phyloP scores from a whole-genome alignment of 2,329 filamentous ascomycete species.

The Knufia petricola region DNA sequence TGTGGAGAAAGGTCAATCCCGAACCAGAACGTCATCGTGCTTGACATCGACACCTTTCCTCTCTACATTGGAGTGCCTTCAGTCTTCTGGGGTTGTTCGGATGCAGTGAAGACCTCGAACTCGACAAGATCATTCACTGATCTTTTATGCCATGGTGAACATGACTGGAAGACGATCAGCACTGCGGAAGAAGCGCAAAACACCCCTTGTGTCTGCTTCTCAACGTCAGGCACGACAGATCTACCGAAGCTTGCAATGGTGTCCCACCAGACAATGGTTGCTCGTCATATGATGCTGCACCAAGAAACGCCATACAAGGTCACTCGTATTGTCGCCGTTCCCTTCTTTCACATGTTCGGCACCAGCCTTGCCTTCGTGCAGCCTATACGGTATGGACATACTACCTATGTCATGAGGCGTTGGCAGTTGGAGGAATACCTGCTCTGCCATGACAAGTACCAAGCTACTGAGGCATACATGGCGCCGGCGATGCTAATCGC shows the following conservation, averaged over 20 bases:
- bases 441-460: constrained; percentile 7
- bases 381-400: constrained; percentile 33
- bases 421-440: constrained; percentile 26
- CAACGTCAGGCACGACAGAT: constrained; percentile 51
- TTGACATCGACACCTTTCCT: constrained; percentile 30
- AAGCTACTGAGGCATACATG: constrained; percentile 15
- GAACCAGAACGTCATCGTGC: constrained; percentile 35
- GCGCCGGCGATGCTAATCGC: constrained; percentile 38
- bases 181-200: constrained; percentile 28
- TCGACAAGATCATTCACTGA: constrained; percentile 4
- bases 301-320: not conserved
- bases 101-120: not conserved
- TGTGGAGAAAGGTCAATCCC: constrained; percentile 28
- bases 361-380: constrained; percentile 12
- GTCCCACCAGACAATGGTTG: constrained; percentile 36
- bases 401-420: constrained; percentile 38
- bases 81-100: not conserved
- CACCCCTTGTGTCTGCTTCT: constrained; percentile 41
- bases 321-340: not conserved
- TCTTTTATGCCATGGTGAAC: constrained; percentile 8
- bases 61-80: not conserved
- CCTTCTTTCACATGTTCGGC: constrained; percentile 6
- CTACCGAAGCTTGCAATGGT: constrained; percentile 51
- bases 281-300: constrained; percentile 6
- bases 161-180: constrained; percentile 39